Conservation (phyloP, 345 rosid species). For the Luvunga scandens region DNA sequence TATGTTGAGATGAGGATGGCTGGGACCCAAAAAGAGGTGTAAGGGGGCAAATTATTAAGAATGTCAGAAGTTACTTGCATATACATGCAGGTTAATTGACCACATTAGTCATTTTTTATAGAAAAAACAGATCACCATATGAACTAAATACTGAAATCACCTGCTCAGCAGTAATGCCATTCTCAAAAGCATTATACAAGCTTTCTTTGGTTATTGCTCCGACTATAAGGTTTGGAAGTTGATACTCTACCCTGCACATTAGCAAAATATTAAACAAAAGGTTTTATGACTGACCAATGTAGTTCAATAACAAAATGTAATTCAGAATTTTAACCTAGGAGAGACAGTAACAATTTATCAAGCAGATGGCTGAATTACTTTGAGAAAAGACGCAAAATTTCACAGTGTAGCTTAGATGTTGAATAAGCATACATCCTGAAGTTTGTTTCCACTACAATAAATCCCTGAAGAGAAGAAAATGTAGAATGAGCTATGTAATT, state of each 20-base stretch:
- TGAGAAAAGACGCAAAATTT: conserved; percentile 85
- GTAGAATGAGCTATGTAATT: neutral
- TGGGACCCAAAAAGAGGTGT: neutral
- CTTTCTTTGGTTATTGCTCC: conserved; percentile 90
- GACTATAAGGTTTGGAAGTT: conserved; percentile 92
- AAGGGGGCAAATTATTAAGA: neutral
- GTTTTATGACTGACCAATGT: neutral
- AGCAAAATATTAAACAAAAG: conserved; percentile 6
- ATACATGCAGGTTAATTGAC: neutral
- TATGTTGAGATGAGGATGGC: neutral
- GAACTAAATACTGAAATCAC: conserved; percentile 31
- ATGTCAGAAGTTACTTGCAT: neutral
- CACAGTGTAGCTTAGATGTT: conserved; percentile 87
- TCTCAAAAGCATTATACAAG: conserved; percentile 80
- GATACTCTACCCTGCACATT: conserved; percentile 77
- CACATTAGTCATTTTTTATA: neutral
- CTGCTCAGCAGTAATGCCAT: conserved; percentile 92
- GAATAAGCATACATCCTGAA: conserved; percentile 94
- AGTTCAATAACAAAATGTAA: neutral
- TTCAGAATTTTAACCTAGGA: neutral
- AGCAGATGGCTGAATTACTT: conserved; percentile 39
- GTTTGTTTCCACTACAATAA: conserved; percentile 90
- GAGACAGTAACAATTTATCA: neutral
- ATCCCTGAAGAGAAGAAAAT: conserved; percentile 56
- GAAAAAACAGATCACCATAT: neutral